Conservation (phyloP, 345 rosid genomes). For the Schrenkiella parvula region DNA sequence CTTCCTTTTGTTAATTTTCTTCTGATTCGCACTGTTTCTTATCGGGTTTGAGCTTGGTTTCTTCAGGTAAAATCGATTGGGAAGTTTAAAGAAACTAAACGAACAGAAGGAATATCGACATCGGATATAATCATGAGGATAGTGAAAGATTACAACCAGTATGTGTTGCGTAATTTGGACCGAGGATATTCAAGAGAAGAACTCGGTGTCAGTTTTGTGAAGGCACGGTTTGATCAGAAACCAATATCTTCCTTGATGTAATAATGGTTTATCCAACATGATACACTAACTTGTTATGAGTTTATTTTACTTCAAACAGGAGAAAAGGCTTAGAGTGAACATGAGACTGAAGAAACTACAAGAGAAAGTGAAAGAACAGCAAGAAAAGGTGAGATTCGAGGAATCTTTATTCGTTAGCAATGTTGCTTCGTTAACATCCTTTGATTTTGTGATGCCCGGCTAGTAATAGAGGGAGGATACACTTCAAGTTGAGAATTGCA, state of each 20-base stretch:
- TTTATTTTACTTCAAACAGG: conserved; percentile 33
- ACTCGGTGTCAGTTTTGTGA: conserved; percentile 63
- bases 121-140: conserved; percentile 72
- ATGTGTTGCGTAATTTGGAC: conserved; percentile 62
- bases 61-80: conserved; percentile 51
- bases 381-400: conserved; percentile 49
- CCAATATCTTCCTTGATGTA: background rate
- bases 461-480: no score
- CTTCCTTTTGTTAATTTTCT: background rate
- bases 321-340: conserved; percentile 65
- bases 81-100: conserved; percentile 62
- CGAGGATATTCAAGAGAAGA: conserved; percentile 72
- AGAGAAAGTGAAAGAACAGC: conserved; percentile 68
- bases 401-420: conserved; percentile 6
- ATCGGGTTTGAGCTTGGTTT: background rate
- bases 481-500: no score
- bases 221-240: no score
- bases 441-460: background rate
- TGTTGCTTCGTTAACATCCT: background rate
- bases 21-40: background rate
- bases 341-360: conserved; percentile 49
- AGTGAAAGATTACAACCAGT: conserved; percentile 69
- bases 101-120: conserved; percentile 70
- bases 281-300: conserved; percentile 5
- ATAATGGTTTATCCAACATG: background rate